Base-by-base conservation (phyloP, 2,329 filamentous ascomycete genomes). In the Dryadomyces quercus-mongolicae region DNA sequence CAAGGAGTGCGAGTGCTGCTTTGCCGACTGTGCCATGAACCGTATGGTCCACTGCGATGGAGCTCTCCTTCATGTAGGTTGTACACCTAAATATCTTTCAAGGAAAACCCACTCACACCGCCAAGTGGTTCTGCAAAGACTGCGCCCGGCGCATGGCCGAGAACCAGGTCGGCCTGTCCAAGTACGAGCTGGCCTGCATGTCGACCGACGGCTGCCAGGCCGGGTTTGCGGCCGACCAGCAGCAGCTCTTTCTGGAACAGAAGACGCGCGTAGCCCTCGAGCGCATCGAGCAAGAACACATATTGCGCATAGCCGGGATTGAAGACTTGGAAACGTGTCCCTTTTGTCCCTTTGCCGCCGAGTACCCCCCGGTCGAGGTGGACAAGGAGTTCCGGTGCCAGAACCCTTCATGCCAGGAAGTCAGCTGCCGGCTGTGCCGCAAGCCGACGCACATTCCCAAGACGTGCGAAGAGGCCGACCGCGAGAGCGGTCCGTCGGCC, bases 271-370 rank as follows among this genome's bases (percentile, higher is more conserved):
- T 74, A 3, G 84, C 82, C 9, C 70, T 95, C 2, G 84, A 86
- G 54, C 75, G 80, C 21, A 76, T 91, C 52, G 85, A 91, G 63
- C 82, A 87, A 65, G 80, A 86, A 61, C 76, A 83, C 18, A 77
- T 81, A 22, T 72, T 95, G 43, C 77, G 80, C n/a, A 72, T 80
- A 57, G 86, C 88, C 1, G 80, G 76, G 0, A 76, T 94, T 40
- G 81, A 89, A 44, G 81, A 84, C 57, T 76, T 95, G 1, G 85
- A 79, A 36, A 81, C 78, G 36, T 95, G 89, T 60, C 88, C 88
- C 0, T 93, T 90, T 63, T 95, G 89, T 65, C 82, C 86, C 21
- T 94, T 81, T 70, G 88, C 86, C 45, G 86, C 82, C 38, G 85
- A 89, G 56, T 86, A 81, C 59, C 81, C 80, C 0, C 78, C 86